Conservation (phyloP, 2,329 filamentous ascomycete genomes). For the Leptographium radiaticola region DNA sequence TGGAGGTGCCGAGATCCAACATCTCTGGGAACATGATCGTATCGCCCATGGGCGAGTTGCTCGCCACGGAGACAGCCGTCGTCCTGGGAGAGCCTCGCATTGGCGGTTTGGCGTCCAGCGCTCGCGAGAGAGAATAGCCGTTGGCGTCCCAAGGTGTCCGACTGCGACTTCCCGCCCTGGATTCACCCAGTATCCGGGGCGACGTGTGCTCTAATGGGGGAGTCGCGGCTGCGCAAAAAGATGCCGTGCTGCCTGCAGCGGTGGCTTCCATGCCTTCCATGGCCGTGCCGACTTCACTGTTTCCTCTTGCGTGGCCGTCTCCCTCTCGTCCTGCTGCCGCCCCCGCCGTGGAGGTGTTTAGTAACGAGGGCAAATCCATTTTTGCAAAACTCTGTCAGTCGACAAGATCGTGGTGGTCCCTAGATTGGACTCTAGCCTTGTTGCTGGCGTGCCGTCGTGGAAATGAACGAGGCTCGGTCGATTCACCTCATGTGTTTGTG, state of each 20-base stretch:
- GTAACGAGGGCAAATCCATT: slow-evolving; percentile 29
- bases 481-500: too few relatives aligned
- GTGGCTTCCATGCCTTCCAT: slow-evolving; percentile 11
- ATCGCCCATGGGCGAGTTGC: neutral
- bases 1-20: slow-evolving; percentile 7
- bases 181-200: slow-evolving; percentile 16
- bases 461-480: too few relatives aligned
- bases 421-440: neutral
- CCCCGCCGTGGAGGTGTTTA: slow-evolving; percentile 23
- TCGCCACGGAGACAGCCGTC: neutral
- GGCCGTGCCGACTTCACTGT: neutral
- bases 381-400: neutral
- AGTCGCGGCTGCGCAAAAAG: slow-evolving; percentile 17
- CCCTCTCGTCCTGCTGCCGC: neutral
- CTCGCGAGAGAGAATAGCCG: slow-evolving; percentile 32
- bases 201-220: slow-evolving; percentile 19
- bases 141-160: slow-evolving; percentile 39
- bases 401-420: neutral
- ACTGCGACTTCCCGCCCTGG: slow-evolving; percentile 18
- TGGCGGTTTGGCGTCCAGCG: slow-evolving; percentile 26
- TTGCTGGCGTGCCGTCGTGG: neutral
- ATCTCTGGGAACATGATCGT: neutral
- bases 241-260: slow-evolving; percentile 12
- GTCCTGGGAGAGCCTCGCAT: slow-evolving; percentile 12
- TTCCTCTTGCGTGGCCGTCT: neutral